Percentiles rank a stretch among this genome's conserved stretches.
Conservation (phyloP, 2,329 filamentous ascomycete genomes). For the Curvularia sp. region DNA sequence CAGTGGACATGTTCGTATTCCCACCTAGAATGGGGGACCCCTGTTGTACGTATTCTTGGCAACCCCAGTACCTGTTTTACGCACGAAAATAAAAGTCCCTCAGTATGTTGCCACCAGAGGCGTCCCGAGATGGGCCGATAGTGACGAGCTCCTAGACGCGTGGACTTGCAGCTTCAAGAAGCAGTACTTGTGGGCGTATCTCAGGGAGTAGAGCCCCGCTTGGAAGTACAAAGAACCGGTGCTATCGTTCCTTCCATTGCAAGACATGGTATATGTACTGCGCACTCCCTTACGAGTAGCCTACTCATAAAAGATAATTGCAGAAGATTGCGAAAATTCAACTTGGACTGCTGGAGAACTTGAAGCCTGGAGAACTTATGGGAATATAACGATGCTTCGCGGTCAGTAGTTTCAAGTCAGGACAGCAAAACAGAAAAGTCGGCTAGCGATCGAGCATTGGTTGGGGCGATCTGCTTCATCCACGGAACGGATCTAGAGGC, state of each 20-base stretch:
- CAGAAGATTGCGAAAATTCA: not conserved
- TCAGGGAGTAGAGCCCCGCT: not conserved
- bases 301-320: not conserved
- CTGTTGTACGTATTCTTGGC: conserved; percentile 23
- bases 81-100: conserved; percentile 29
- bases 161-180: conserved; percentile 3
- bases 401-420: conserved; percentile 5
- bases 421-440: conserved; percentile 8
- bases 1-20: conserved; percentile 29
- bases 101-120: conserved; percentile 10
- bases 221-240: not conserved
- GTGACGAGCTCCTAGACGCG: conserved; percentile 19
- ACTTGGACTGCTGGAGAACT: not conserved
- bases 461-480: conserved; percentile 1
- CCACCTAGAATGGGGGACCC: conserved; percentile 33
- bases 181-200: not conserved
- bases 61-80: conserved; percentile 29
- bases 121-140: conserved; percentile 20
- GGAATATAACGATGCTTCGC: conserved; percentile 14
- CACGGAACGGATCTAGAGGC: conserved; percentile 6
- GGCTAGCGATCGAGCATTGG: conserved; percentile 7
- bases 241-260: not conserved
- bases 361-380: conserved; percentile 1
- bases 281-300: too few species aligned
- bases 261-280: not conserved